Evolutionary conservation across 2,329 filamentous ascomycete species (phyloP), one percentile per base, ranked within the genome.

Genomic region (Epichloe gansuensis): DNA sequence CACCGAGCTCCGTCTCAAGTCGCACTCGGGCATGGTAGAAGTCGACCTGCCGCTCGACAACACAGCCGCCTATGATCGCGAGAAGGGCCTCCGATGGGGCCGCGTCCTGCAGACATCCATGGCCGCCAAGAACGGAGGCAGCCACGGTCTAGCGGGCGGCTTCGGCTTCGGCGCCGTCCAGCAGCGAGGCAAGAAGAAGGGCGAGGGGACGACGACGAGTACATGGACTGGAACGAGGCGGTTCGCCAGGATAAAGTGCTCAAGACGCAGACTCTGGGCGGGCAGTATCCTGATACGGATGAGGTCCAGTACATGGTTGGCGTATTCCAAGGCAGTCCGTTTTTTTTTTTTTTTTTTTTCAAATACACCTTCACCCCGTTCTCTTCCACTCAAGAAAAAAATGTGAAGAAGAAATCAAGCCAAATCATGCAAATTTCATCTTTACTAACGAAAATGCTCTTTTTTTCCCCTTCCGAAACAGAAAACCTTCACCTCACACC

Each of bases 271-370:
- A 95, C 90, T 0, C 75, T 95, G 23, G 91, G 90, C 46, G 93
- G 93, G 0, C 84, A 91, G 66, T 83, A 88, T 56, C 76, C 83
- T 12, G 77, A 81, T 42, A 74, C 82, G 3, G 81, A 83, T 57
- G 80, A 85, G 57, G 85, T 85, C 23, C 85, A 88, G 58, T 95
- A 95, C 71, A 94, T 96, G 83, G 77, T 96, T 48, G 93, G 89
- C 31, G 85, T 90, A n/a, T 96, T 97, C 65, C 81, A 85, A 64
- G 85, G 85, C 50, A 81, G 88, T 91, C 69, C 60, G 82, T 74
- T 23, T 21, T 21, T n/a, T 8, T 28, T 13, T 5, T 5, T 12
- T 3, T 35, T 3, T 17, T 23, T 25, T 39, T 38, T 38, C 21
- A 17, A 54, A 8, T 17, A 28, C 34, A 17, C 23, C 51, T 5